Conservation (phyloP, 2,329 filamentous ascomycete genomes). For the Sporothrix mexicana region DNA sequence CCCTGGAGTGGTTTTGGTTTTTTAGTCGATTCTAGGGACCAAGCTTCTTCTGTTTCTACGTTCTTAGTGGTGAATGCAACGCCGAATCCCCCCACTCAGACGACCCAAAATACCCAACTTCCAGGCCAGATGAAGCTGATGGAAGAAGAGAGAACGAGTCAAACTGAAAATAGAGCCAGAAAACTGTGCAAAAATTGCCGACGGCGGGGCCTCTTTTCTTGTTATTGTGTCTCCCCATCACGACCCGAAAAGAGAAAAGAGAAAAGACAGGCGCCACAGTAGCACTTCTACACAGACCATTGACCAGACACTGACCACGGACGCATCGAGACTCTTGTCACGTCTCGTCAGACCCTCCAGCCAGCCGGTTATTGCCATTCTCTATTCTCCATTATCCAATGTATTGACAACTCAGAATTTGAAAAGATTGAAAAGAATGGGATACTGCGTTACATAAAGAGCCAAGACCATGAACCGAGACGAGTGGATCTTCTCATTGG, state of each 20-base stretch:
- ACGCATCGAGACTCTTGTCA: background rate
- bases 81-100: background rate
- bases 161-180: slow-evolving; percentile 1
- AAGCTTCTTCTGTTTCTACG: background rate
- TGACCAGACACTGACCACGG: background rate
- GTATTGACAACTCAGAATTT: background rate
- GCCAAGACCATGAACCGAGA: slow-evolving; percentile 9
- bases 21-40: too few relatives aligned
- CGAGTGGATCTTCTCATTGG: background rate
- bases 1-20: background rate
- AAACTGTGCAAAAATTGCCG: slow-evolving; percentile 23
- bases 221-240: background rate
- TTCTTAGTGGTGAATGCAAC: background rate
- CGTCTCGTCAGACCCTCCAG: background rate
- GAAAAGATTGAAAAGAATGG: slow-evolving; percentile 2
- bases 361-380: background rate
- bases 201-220: slow-evolving; percentile 26
- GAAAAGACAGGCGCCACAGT: background rate
- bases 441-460: background rate
- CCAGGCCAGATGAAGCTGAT: slow-evolving; percentile 13
- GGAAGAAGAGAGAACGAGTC: background rate
- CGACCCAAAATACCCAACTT: background rate
- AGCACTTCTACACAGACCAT: background rate
- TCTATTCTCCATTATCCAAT: background rate
- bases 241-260: background rate